Evolutionary conservation across 805 yeast species (phyloP).

Genomic region (Cyberlindnera subsufficiens): DNA sequence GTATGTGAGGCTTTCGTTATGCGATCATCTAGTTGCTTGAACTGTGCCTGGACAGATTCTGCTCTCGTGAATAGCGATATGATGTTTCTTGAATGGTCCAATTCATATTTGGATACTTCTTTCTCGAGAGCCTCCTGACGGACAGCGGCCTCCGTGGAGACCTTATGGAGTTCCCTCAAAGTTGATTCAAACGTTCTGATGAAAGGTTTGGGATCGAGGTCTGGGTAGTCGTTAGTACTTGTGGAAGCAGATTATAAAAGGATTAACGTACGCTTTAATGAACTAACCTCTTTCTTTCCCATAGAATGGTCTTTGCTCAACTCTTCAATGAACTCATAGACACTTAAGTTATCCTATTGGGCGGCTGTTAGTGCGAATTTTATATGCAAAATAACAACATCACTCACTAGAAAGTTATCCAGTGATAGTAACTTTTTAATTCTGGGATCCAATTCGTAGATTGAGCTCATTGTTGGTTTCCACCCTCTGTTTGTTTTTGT

Average conservation of each 20-base stretch:
- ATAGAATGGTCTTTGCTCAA: slow-evolving; percentile 61
- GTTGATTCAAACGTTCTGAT: slow-evolving; percentile 90
- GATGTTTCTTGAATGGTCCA: slow-evolving; percentile 63
- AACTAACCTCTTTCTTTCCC: slow-evolving; percentile 44
- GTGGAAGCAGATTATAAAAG: background rate
- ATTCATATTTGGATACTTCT: slow-evolving; percentile 55
- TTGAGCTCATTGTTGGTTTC: slow-evolving; percentile 28
- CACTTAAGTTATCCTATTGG: slow-evolving; percentile 52
- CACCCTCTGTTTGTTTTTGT: background rate
- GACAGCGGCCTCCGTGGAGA: slow-evolving; percentile 49
- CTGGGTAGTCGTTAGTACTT: background rate
- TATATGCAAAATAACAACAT: background rate
- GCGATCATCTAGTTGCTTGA: slow-evolving; percentile 43
- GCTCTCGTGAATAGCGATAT: slow-evolving; percentile 46
- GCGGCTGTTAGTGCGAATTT: slow-evolving; percentile 1
- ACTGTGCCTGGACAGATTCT: slow-evolving; percentile 38
- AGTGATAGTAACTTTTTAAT: slow-evolving; percentile 48
- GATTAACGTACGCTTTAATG: slow-evolving; percentile 29
- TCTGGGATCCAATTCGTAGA: slow-evolving; percentile 61
- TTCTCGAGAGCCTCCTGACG: slow-evolving; percentile 46
- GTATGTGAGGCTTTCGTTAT: slow-evolving; percentile 52
- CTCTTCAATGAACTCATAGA: slow-evolving; percentile 75
- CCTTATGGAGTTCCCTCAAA: slow-evolving; percentile 57
- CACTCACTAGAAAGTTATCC: slow-evolving; percentile 47
- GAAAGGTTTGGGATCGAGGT: slow-evolving; percentile 86